Conservation (phyloP, 257 asterid species). For the Thymus quinquecostatus region DNA sequence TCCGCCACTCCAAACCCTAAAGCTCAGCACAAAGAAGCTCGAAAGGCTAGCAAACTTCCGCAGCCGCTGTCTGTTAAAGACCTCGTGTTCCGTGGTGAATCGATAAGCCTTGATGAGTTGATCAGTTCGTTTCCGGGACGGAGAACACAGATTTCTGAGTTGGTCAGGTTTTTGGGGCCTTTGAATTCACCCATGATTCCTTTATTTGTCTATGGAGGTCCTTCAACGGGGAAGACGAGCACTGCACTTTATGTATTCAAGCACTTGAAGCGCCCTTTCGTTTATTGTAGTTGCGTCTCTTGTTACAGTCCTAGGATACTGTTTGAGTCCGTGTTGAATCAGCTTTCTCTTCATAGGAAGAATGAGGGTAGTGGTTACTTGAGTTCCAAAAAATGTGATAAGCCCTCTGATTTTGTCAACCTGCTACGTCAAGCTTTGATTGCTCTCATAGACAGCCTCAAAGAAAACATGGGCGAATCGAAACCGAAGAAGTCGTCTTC, state of each 20-base stretch:
- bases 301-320: conserved; percentile 78
- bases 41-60: conserved; percentile 23
- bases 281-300: conserved; percentile 71
- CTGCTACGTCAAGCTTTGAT: conserved; percentile 47
- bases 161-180: conserved; percentile 74
- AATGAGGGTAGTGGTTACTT: conserved; percentile 63
- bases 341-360: conserved; percentile 80
- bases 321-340: conserved; percentile 88
- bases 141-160: conserved; percentile 59
- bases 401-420: conserved; percentile 48
- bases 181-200: conserved; percentile 78
- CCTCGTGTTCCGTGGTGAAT: conserved; percentile 51
- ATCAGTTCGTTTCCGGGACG: conserved; percentile 69
- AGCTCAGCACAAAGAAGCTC: conserved; percentile 35
- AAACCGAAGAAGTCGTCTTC: conserved; percentile 52
- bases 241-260: conserved; percentile 58
- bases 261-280: conserved; percentile 74
- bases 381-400: conserved; percentile 78
- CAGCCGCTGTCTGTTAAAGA: conserved; percentile 46
- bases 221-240: conserved; percentile 90
- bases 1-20: conserved; percentile 27
- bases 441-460: conserved; percentile 49
- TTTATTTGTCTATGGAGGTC: conserved; percentile 75
- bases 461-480: conserved; percentile 48
- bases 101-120: conserved; percentile 60